Evolutionary conservation across 305 asterid genomes (phyloP).

Genomic region (Fraxinus nigra): DNA sequence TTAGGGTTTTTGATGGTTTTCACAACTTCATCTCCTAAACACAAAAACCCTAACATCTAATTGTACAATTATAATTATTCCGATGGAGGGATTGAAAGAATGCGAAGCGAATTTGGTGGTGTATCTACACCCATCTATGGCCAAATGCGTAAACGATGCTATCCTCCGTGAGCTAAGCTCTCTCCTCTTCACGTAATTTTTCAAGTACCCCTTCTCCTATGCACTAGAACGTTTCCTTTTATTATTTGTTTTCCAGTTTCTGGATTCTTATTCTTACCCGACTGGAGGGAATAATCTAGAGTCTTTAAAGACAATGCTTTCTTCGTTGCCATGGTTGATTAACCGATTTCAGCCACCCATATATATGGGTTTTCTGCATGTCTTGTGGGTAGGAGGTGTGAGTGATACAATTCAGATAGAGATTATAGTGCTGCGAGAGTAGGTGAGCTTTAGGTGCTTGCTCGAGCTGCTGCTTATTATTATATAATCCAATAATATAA

Average conservation of each 20-base stretch:
- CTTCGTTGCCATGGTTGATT: background rate
- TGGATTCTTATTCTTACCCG: background rate
- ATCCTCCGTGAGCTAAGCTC: slow-evolving; percentile 56
- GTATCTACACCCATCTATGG: slow-evolving; percentile 62
- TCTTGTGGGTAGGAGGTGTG: background rate
- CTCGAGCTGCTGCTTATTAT: background rate
- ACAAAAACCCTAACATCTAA: background rate
- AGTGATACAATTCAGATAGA: background rate
- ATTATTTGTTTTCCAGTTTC: background rate
- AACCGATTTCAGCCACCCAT: background rate
- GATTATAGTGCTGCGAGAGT: background rate
- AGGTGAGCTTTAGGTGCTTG: background rate
- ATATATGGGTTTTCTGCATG: background rate
- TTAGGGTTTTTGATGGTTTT: background rate
- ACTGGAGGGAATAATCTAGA: background rate
- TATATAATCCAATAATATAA: background rate
- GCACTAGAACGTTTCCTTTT: background rate
- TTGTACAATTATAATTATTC: background rate
- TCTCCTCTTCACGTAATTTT: slow-evolving; percentile 58
- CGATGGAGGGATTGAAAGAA: slow-evolving; percentile 60
- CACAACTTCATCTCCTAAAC: background rate
- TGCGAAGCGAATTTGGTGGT: slow-evolving; percentile 50
- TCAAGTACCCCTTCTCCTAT: background rate
- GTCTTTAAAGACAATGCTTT: background rate
- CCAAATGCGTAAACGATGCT: slow-evolving; percentile 44